Evolutionary conservation across 2,329 filamentous ascomycete species (phyloP).

Genomic region (Exophiala sideris): DNA sequence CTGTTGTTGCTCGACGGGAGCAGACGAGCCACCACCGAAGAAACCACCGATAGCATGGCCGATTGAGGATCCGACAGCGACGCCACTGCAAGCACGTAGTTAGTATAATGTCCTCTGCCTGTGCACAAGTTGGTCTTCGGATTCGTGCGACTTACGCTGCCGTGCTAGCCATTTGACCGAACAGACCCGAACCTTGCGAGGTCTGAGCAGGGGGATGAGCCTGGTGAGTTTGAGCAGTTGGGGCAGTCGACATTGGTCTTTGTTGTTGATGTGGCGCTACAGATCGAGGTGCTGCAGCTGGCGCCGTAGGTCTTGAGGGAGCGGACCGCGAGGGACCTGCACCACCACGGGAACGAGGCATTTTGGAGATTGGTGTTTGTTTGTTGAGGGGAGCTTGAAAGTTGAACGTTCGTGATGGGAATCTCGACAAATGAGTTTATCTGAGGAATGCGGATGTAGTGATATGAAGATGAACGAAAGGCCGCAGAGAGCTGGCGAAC

Average conservation of each 20-base stretch:
- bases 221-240: slow-evolving; percentile 46
- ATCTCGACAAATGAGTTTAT: too few species aligned
- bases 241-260: slow-evolving; percentile 52
- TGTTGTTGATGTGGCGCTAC: slow-evolving; percentile 38
- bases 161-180: slow-evolving; percentile 96
- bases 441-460: slow-evolving; percentile 4
- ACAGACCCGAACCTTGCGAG: slow-evolving; percentile 72
- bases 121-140: neutral
- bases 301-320: slow-evolving; percentile 62
- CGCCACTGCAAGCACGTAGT: slow-evolving; percentile 62
- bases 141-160: slow-evolving; percentile 73
- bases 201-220: slow-evolving; percentile 48
- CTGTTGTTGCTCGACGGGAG: slow-evolving; percentile 51
- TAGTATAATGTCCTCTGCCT: slow-evolving; percentile 8
- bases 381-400: neutral
- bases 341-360: slow-evolving; percentile 72
- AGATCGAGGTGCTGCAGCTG: slow-evolving; percentile 37
- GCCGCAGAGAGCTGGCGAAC: too few species aligned
- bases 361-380: slow-evolving; percentile 42
- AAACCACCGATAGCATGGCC: slow-evolving; percentile 90
- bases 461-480: too few species aligned
- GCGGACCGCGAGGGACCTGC: slow-evolving; percentile 49
- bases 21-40: slow-evolving; percentile 69
- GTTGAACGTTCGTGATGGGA: too few species aligned
- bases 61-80: slow-evolving; percentile 91